Evolutionary conservation across 169 alveolate genomes (phyloP).

Genomic region (Perkinsus marinus): DNA sequence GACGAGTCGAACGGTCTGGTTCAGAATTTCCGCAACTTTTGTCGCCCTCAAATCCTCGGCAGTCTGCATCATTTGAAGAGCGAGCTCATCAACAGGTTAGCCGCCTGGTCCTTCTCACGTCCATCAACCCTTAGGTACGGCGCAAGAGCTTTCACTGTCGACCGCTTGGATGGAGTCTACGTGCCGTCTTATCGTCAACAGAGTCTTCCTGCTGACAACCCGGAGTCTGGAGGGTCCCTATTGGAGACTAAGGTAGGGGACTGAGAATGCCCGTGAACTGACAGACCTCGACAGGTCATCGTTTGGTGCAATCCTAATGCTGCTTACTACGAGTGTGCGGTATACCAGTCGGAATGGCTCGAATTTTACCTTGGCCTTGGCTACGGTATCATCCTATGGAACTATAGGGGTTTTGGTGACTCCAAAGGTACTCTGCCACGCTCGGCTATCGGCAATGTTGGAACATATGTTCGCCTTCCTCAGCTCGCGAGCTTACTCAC

Average conservation of each 20-base stretch:
- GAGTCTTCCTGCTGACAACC: background rate
- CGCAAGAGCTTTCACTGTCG: background rate
- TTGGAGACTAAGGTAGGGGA: background rate
- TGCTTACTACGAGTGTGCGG: conserved; percentile 1
- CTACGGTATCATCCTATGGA: background rate
- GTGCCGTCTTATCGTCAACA: background rate
- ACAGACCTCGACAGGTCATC: no score
- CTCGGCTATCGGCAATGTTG: background rate
- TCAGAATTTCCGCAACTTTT: background rate
- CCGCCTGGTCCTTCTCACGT: background rate
- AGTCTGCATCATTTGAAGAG: background rate
- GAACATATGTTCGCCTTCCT: no score
- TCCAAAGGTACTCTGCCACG: background rate
- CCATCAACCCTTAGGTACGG: background rate
- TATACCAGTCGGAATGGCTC: conserved; percentile 1
- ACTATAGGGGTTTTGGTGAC: background rate
- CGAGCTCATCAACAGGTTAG: background rate
- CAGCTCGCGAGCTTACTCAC: no score
- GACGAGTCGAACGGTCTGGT: background rate
- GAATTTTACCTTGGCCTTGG: background rate
- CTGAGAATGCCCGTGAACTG: background rate
- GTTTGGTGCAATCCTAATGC: conserved; percentile 1
- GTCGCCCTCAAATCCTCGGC: background rate
- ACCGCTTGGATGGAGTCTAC: background rate
- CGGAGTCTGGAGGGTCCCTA: background rate